Evolutionary conservation across 2,329 filamentous ascomycete genomes (phyloP).

Genomic region (Aspergillus candidus): DNA sequence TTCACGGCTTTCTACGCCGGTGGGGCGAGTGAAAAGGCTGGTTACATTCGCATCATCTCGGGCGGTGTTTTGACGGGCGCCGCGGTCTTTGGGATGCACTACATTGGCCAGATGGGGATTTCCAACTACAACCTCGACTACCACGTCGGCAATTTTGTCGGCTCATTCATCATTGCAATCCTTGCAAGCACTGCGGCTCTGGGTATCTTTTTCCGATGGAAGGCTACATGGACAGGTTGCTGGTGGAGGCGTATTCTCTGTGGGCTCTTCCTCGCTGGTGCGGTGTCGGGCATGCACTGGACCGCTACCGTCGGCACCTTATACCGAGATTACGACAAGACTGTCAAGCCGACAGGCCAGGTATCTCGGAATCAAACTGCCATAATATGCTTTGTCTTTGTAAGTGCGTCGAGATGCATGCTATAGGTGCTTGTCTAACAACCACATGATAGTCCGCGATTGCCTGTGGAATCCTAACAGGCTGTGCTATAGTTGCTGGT

Average conservation of each 20-base stretch:
- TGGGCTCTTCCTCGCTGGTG: slow-evolving; percentile 62
- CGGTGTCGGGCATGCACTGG: slow-evolving; percentile 86
- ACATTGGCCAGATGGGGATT: slow-evolving; percentile 77
- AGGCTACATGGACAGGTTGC: slow-evolving; percentile 67
- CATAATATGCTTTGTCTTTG: slow-evolving; percentile 66
- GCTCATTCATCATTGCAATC: slow-evolving; percentile 65
- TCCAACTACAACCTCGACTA: slow-evolving; percentile 68
- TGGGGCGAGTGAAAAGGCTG: slow-evolving; percentile 54
- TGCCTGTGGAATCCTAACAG: slow-evolving; percentile 56
- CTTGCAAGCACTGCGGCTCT: slow-evolving; percentile 65
- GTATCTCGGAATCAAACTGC: slow-evolving; percentile 60
- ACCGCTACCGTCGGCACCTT: slow-evolving; percentile 65
- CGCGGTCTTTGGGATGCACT: slow-evolving; percentile 80
- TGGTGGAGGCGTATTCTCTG: slow-evolving; percentile 69
- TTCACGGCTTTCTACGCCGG: slow-evolving; percentile 65
- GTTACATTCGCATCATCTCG: slow-evolving; percentile 52
- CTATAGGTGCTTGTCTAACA: background rate
- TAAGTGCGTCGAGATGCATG: slow-evolving; percentile 34
- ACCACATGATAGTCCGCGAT: slow-evolving; percentile 48
- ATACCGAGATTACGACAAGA: slow-evolving; percentile 54
- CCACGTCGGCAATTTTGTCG: slow-evolving; percentile 53
- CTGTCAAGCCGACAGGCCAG: slow-evolving; percentile 33
- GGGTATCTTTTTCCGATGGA: slow-evolving; percentile 69
- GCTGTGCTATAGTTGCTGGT: slow-evolving; percentile 50
- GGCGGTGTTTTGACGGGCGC: slow-evolving; percentile 66